A percentile compares a stretch with the other conserved stretches of the same genome.
Conservation (phyloP, 2,329 filamentous ascomycete genomes). For the Macrophomina pseudophaseolina region DNA sequence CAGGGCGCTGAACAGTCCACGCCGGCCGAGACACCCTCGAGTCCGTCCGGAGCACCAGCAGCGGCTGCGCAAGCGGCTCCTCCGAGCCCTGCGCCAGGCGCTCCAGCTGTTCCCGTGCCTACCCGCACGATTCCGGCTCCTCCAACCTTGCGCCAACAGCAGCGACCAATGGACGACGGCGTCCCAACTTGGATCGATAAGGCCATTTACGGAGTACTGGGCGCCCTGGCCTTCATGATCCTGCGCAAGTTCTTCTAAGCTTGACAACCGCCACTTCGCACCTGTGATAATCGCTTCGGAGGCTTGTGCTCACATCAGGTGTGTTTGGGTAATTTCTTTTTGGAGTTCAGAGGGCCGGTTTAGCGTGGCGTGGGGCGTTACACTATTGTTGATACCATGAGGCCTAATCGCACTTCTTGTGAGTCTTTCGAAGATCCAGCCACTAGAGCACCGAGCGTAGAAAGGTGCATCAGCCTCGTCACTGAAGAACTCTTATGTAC, state of each 20-base stretch:
- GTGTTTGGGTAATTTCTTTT: background rate
- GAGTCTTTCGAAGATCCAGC: background rate
- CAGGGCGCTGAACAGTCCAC: background rate
- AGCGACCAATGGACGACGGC: constrained; percentile 49
- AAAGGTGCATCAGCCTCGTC: background rate
- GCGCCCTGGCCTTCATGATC: constrained; percentile 74
- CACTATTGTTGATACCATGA: constrained; percentile 6
- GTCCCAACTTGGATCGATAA: constrained; percentile 80
- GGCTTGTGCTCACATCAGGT: background rate
- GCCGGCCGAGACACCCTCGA: background rate
- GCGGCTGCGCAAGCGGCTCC: background rate
- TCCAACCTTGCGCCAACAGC: constrained; percentile 27
- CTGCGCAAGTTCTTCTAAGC: constrained; percentile 51
- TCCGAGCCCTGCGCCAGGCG: constrained; percentile 15
- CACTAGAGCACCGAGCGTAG: background rate
- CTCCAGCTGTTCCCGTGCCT: constrained; percentile 27
- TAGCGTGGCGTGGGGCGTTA: constrained; percentile 17
- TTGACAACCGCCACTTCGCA: too few relatives aligned
- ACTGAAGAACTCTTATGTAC: too few relatives aligned
- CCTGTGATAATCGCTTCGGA: too few relatives aligned
- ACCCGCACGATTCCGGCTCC: constrained; percentile 20
- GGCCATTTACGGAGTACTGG: constrained; percentile 73
- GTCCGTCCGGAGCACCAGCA: background rate
- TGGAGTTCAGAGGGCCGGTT: background rate
- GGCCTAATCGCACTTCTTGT: background rate